Base-by-base conservation (phyloP, 179 eudicot genomes). In the Monotropa hypopitys region DNA sequence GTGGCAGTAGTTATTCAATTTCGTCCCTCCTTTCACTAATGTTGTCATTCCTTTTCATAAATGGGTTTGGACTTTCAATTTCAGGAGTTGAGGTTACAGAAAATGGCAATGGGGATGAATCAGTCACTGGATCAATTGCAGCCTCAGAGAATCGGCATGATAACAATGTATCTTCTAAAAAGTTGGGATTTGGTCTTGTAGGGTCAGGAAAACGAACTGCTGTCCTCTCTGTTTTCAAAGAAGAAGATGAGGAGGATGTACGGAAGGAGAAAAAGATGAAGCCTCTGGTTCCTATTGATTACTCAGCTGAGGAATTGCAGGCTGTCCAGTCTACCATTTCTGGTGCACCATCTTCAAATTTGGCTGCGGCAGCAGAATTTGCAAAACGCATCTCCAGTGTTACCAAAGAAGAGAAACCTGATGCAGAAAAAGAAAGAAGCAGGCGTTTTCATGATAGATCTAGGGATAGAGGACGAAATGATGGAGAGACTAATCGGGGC, bases 261-360 rank as follows among this genome's bases (percentile, higher is more conserved):
- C 92, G 91, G 6, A 93, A 93, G 77, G 99, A 93, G 3, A 93
- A 93, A 88, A 94, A 91, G 82, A 90, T 93, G 97, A 89, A 97
- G 84, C 99, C 99, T 84, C 83, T 96, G 72, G 96, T 93, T 77
- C 99, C 99, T 2, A 90, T 93, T 81, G 98, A 96, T 78, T 91
- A 96, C 87, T 89, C 98, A 70, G 84, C 91, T 13, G 99, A 93
- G 82, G 99, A 96, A 81, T 86, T 88, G 71, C 91, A 93, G 81
- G 94, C 86, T 56, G 83, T 83, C 33, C 85, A 84, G 70, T 70
- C 85, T 81, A 72, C 88, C 47, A 77, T 67, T 76, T 80, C 89
- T 78, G 89, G 78, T 38, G 81, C 82, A 51, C 83, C 85, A 68
- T 79, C 89, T 67, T 76, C 89, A 30, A 80, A 83, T 74, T 59